A percentile compares a stretch with the other conserved stretches of the same genome.
Conservation (phyloP, 2,329 filamentous ascomycete species). For the Calonectria montana region DNA sequence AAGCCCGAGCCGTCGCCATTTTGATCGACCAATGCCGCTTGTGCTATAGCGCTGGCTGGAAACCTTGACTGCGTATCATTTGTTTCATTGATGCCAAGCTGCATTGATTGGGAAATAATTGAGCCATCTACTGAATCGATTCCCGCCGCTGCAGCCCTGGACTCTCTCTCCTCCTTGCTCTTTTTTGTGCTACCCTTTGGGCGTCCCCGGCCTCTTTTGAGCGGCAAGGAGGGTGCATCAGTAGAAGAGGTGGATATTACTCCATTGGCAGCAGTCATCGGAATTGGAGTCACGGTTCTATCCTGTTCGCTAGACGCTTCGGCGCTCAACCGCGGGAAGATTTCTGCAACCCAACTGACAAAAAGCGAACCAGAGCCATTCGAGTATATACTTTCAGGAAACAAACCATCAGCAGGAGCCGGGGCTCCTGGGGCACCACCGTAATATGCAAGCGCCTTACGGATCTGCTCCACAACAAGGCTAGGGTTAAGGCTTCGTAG, state of each 20-base stretch:
- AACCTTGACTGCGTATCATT: not conserved
- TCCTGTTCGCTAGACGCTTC: not conserved
- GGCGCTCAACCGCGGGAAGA: conserved; percentile 62
- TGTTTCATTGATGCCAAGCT: not conserved
- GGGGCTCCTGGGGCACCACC: conserved; percentile 68
- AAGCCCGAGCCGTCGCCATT: conserved; percentile 29
- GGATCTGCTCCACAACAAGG: conserved; percentile 71
- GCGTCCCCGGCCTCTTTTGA: conserved; percentile 62
- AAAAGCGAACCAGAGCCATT: conserved; percentile 70
- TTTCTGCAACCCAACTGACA: conserved; percentile 71
- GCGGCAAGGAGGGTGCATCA: conserved; percentile 17
- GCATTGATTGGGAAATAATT: conserved; percentile 1
- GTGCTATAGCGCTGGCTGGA: conserved; percentile 21
- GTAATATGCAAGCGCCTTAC: conserved; percentile 72
- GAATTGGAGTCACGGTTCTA: conserved; percentile 36
- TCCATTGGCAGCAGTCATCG: conserved; percentile 6
- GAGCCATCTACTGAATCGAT: conserved; percentile 11
- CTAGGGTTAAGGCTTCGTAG: conserved; percentile 66
- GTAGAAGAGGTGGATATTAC: conserved; percentile 19
- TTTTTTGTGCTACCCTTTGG: conserved; percentile 66
- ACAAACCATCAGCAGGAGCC: conserved; percentile 61
- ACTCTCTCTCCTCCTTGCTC: conserved; percentile 65
- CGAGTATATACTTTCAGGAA: conserved; percentile 65
- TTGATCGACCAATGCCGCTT: conserved; percentile 17
- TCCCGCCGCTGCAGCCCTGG: conserved; percentile 8